These are phyloP conservation scores for Lentinula boryana DNA, from an alignment of 768 basidiomycete species.

Conservation along the genomic window DNA sequence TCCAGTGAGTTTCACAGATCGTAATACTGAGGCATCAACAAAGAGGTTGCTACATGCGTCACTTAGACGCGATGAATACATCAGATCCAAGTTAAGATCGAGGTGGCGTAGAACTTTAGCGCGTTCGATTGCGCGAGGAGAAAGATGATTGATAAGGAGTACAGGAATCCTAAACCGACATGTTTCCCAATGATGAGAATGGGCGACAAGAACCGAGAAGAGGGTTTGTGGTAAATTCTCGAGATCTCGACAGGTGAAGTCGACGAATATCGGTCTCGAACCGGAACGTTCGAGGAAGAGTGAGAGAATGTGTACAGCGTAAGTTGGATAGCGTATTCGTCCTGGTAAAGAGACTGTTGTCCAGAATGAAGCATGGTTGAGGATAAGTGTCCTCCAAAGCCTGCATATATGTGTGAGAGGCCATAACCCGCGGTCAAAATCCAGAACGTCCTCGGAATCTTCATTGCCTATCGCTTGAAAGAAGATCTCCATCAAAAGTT, in stretches of 20 bases:
- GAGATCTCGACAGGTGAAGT: not conserved
- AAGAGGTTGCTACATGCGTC: not conserved
- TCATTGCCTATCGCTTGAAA: not conserved
- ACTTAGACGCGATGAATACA: not conserved
- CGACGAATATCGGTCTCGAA: not conserved
- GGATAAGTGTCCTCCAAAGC: not conserved
- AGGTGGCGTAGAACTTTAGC: not conserved
- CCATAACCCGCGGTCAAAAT: not conserved
- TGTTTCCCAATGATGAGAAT: not conserved
- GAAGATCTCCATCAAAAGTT: conserved; percentile 5
- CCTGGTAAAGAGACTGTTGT: not conserved
- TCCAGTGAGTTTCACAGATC: not conserved
- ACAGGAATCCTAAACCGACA: not conserved
- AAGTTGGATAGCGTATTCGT: not conserved
- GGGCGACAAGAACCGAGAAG: not conserved
- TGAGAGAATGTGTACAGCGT: not conserved
- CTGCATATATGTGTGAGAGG: not conserved
- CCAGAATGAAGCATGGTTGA: not conserved
- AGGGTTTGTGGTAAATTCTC: not conserved
- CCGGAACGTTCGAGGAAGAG: not conserved
- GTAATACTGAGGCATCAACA: not conserved
- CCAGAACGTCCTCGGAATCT: not conserved
- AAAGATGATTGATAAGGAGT: not conserved
- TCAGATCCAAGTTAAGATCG: not conserved
- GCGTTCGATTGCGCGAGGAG: not conserved